phyloP scores from a whole-genome alignment of 2,329 filamentous ascomycete genomes.

The Bipolaris gigantea region DNA sequence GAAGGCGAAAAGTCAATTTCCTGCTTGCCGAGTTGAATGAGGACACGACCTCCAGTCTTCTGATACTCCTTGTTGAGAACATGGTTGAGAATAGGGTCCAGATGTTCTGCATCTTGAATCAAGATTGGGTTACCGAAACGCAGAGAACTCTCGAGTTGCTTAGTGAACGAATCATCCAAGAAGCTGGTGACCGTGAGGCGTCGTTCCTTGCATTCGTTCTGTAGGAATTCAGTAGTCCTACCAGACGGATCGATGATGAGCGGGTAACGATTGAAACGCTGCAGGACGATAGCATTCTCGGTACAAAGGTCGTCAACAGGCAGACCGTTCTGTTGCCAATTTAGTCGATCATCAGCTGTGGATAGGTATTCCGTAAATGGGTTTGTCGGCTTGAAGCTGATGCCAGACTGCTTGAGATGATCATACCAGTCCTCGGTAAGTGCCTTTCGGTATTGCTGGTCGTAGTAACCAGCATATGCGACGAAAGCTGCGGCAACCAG shows the following conservation, averaged over 20 bases:
- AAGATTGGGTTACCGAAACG: conserved; percentile 98
- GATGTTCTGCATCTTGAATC: conserved; percentile 95
- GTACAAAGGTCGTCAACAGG: conserved; percentile 98
- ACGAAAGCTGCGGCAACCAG: conserved; percentile 96
- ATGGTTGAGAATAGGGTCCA: conserved; percentile 96
- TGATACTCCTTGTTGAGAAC: conserved; percentile 99
- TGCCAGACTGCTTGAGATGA: conserved; percentile 89
- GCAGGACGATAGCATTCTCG: conserved; percentile 95
- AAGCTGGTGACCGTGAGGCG: conserved; percentile 97
- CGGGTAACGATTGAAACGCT: conserved; percentile 97
- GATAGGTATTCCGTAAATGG: conserved; percentile 96
- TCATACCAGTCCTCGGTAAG: conserved; percentile 98
- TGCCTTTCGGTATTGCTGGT: conserved; percentile 95
- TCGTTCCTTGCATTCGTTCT: conserved; percentile 90
- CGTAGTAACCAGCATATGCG: conserved; percentile 94
- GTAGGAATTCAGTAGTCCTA: conserved; percentile 89
- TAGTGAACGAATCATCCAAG: conserved; percentile 95
- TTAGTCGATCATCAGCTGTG: conserved; percentile 88
- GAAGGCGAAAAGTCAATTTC: conserved; percentile 98
- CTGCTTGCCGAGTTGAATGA: conserved; percentile 97
- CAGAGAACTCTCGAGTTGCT: conserved; percentile 93
- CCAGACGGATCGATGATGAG: conserved; percentile 98
- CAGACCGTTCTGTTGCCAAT: conserved; percentile 91
- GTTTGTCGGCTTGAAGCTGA: conserved; percentile 90
- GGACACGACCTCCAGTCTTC: conserved; percentile 93